phyloP scores from a whole-genome alignment of 768 basidiomycete genomes.

The Asterophora parasitica region DNA sequence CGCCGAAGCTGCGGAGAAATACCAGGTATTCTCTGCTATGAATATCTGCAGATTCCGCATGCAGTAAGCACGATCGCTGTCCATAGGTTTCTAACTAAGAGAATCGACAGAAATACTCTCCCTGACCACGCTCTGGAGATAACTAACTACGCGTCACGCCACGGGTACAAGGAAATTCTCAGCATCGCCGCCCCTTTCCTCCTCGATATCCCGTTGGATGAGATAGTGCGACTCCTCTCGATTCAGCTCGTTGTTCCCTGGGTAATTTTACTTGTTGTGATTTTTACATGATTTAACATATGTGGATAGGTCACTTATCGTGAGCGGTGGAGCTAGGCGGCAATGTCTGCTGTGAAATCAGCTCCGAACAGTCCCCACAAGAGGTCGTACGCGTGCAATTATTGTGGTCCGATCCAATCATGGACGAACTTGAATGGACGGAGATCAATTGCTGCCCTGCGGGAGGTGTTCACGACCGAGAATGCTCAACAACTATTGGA shows the following conservation, averaged over 20 bases:
- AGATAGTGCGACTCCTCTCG: background rate
- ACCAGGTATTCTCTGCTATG: conserved; percentile 25
- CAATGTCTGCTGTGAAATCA: background rate
- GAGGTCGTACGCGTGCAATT: no score
- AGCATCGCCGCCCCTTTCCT: background rate
- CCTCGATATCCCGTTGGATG: background rate
- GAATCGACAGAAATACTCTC: background rate
- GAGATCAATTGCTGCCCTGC: background rate
- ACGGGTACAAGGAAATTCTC: background rate
- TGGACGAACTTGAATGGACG: background rate
- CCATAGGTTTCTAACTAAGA: background rate
- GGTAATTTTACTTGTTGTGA: background rate
- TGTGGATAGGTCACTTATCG: background rate
- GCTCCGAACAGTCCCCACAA: no score
- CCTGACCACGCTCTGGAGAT: background rate
- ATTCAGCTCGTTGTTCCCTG: background rate
- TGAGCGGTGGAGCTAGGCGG: background rate
- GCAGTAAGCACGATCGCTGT: conserved; percentile 14
- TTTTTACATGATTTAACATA: background rate
- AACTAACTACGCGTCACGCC: background rate
- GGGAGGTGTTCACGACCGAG: no score
- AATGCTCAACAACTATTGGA: no score
- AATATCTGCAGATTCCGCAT: conserved; percentile 23
- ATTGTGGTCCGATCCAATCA: background rate
- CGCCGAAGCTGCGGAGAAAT: conserved; percentile 30